Base-by-base conservation (phyloP, 2,329 filamentous ascomycete genomes). In the Ophiostoma sp. region DNA sequence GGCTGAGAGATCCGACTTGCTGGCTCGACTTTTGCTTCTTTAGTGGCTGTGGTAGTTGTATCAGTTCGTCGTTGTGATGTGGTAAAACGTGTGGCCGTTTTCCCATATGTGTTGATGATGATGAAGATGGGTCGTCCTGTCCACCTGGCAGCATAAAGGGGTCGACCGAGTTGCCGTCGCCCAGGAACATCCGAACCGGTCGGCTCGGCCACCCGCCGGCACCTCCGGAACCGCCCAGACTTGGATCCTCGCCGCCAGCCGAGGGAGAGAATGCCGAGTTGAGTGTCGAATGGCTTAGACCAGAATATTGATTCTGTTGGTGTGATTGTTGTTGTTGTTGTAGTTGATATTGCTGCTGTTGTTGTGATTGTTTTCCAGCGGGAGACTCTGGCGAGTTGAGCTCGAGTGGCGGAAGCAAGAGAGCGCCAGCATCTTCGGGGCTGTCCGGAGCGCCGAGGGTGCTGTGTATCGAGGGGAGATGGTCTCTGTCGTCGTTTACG, bases 21-120 rank as follows among this genome's bases (percentile, higher is more conserved):
- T 87, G 85, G 15, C 85, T 83, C 2, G 89, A 86, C 78, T 89
- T 90, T 76, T 89, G 88, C 78, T 90, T 91, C 82, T 90, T 90
- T 66, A 88, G 83, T 2, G 89, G 89, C 77, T 91, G 88, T 0
- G 89, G 89, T 19, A 91, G 82, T 78, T 91, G 89, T 50, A 90
- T 85, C 75, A 90, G 88, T 75, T 91, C 88, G 73, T 91, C 89
- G 76, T 89, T 89, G 73, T 73, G 74, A 73, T 74, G 74, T n/a
- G 75, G 74, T 8, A 76, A n/a, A 9, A 75, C 72, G n/a, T 74
- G 74, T 2, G 72, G 45, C 15, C 75, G 75, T 36, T 77, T 76
- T 2, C 75, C 76, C 22, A 69, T 71, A 33, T 74, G 69, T 12
- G 72, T 48, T 1, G 75, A 73, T 1, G 71, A 15, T 25, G 64